Evolutionary conservation across 495 filamentous ascomycete species (phyloP), one percentile per base, ranked within the genome.

Genomic region (Penicillium roqueforti): DNA sequence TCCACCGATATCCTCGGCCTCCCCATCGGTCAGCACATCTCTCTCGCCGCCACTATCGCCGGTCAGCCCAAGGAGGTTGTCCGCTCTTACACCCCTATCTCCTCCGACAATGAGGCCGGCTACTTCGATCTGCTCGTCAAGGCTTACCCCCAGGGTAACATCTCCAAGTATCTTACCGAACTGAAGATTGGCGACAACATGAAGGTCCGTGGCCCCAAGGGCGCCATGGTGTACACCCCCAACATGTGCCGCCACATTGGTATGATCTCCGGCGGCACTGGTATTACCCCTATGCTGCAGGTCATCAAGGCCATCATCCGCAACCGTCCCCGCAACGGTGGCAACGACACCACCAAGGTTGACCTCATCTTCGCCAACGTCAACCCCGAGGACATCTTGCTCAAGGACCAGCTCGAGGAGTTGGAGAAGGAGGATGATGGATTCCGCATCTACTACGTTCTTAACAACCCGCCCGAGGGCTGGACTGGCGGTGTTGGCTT

Each of bases 1-100:
- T 75, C 84, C 19, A 86, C 77, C 56, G 80, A 88, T 62, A 91
- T 96, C 69, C 88, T 98, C 57, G 92, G 93, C 61, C 86, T 98
- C 18, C 93, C 93, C 52, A 98, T 97, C 74, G 93, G 93, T 60
- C 93, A 98, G 70, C 93, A 98, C 76, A 95, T 98, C 76, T 96
- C 92, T 56, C 87, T 98, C 66, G 87, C 86, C 60, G 92, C 92
- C 32, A 83, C 72, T 46, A 84, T 93, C 48, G 82, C 86, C 53
- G 87, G 87, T 55, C 76, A 82, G 59, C 79, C 77, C 55, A 95
- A 96, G 75, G 89, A 96, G 60, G 87, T 97, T 54, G 83, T 96
- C 11, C 91, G 93, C 67, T 95, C 89, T 20, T 98, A 98, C 78
- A 98, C 93, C 11, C 93, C 93, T 39, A 96, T 97, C 69, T 91